phyloP scores from a whole-genome alignment of 2,329 filamentous ascomycete genomes.

The Thyridium curvatum region DNA sequence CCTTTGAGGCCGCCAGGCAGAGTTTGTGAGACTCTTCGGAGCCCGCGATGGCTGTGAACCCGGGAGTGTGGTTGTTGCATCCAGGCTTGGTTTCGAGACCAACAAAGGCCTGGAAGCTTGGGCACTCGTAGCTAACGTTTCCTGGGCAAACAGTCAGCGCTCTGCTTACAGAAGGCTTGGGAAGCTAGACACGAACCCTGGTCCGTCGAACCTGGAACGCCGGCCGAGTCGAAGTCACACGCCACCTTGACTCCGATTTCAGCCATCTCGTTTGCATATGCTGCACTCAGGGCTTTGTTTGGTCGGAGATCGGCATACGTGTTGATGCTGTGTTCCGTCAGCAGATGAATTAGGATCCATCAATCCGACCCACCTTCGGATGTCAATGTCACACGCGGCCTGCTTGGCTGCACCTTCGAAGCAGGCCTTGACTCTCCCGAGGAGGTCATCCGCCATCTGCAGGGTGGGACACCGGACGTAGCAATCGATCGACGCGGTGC shows the following conservation, averaged over 20 bases:
- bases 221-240: neutral
- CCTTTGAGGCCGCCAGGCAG: neutral
- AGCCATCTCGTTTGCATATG: neutral
- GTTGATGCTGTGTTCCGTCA: neutral
- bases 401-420: constrained; percentile 5
- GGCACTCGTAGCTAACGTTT: constrained; percentile 7
- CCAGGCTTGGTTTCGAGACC: constrained; percentile 4
- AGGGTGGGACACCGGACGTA: neutral
- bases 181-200: neutral
- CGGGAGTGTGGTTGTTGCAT: constrained; percentile 1
- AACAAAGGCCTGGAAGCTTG: constrained; percentile 3
- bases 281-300: neutral
- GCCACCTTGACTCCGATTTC: neutral
- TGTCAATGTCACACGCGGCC: constrained; percentile 4
- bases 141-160: neutral
- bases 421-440: constrained; percentile 3
- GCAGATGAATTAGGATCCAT: neutral
- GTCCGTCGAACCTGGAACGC: constrained; percentile 5
- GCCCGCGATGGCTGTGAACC: neutral
- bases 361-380: neutral
- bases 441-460: neutral
- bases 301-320: constrained; percentile 2
- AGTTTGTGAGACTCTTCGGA: neutral
- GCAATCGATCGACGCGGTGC: neutral
- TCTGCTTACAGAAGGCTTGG: neutral